Evolutionary conservation across 2,329 filamentous ascomycete species (phyloP).

Genomic region (Didymosphaeria variabile): DNA sequence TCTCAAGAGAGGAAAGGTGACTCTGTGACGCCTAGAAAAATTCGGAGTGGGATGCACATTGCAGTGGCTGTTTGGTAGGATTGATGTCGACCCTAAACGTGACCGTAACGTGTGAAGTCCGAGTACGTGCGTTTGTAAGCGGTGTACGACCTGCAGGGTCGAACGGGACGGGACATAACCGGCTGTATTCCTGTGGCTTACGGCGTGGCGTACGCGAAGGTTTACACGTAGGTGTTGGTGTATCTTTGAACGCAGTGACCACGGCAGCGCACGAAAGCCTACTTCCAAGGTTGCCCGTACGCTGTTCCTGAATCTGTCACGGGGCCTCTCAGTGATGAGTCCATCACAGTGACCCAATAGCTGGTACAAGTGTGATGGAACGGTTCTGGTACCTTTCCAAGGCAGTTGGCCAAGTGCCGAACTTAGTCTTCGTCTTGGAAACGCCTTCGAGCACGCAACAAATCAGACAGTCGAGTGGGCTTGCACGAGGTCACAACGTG

Average conservation of each 20-base stretch:
- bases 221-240: slow-evolving; percentile 2
- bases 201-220: slow-evolving; percentile 12
- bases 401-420: slow-evolving; percentile 14
- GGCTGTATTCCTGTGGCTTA: slow-evolving; percentile 16
- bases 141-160: slow-evolving; percentile 13
- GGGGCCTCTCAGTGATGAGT: slow-evolving; percentile 14
- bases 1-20: no score
- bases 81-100: not conserved
- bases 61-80: not conserved
- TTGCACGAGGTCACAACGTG: slow-evolving; percentile 15
- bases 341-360: slow-evolving; percentile 24
- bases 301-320: slow-evolving; percentile 3
- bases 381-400: slow-evolving; percentile 1
- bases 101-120: not conserved
- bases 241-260: slow-evolving; percentile 1
- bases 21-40: no score
- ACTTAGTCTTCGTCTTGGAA: slow-evolving; percentile 7
- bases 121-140: not conserved
- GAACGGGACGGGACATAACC: slow-evolving; percentile 15
- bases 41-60: no score
- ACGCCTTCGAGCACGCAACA: slow-evolving; percentile 7
- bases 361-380: slow-evolving; percentile 19
- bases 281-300: not conserved
- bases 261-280: not conserved
- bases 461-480: slow-evolving; percentile 12